A percentile compares a stretch with the other conserved stretches of the same genome.
Evolutionary conservation across 2,329 filamentous ascomycete species (phyloP).

Genomic region (Parafenestella ontariensis): DNA sequence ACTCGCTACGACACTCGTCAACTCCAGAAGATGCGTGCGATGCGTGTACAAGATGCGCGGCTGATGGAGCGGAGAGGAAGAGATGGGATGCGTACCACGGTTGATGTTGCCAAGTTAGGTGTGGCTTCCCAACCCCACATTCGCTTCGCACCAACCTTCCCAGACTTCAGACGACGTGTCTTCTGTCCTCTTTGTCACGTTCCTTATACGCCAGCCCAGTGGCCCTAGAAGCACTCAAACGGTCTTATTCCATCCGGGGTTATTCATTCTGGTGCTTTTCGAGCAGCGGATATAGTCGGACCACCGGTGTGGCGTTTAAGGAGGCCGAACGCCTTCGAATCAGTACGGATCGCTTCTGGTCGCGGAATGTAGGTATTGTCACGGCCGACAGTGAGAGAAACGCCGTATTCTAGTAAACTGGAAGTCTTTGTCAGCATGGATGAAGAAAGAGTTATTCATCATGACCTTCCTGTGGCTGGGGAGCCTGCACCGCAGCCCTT

Average conservation of each 20-base stretch:
- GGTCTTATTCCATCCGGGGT: neutral
- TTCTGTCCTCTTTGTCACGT: neutral
- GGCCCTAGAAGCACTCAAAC: neutral
- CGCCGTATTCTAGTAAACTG: neutral
- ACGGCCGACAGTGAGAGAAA: neutral
- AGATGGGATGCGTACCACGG: neutral
- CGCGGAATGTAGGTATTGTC: neutral
- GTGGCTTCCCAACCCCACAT: neutral
- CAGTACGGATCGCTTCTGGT: neutral
- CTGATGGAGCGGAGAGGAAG: neutral
- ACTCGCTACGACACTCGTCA: neutral
- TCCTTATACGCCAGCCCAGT: neutral
- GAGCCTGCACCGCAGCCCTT: too few species aligned
- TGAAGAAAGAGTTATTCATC: neutral
- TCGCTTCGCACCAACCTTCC: slow-evolving; percentile 6
- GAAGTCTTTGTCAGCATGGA: neutral
- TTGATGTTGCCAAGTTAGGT: neutral
- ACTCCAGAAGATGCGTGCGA: neutral
- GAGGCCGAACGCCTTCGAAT: neutral
- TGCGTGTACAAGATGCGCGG: neutral
- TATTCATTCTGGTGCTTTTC: neutral
- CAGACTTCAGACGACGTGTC: neutral
- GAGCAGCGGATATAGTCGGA: neutral
- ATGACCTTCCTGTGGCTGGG: neutral
- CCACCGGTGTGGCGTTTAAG: neutral